Conservation (phyloP, 805 yeast genomes). For the Starmerella gropengiesseri region DNA sequence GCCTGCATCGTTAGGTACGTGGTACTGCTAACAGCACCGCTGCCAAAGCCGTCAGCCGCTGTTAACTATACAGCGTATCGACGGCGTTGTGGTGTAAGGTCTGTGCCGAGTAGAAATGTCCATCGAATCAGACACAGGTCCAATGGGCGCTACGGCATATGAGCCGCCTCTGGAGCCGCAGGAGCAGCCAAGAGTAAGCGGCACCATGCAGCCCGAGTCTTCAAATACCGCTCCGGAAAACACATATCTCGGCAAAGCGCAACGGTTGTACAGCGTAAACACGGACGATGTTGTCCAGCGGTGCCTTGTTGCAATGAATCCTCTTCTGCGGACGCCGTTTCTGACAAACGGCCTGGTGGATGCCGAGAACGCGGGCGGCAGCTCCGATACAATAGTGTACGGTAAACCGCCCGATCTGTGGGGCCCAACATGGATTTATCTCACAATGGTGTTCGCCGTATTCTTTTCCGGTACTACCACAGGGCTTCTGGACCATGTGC, state of each 20-base stretch:
- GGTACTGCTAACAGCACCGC: too few species aligned
- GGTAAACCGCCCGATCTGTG: conserved; percentile 56
- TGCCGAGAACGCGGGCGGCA: conserved; percentile 19
- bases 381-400: conserved; percentile 25
- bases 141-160: conserved; percentile 11
- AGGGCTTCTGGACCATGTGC: conserved; percentile 44
- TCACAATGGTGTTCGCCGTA: conserved; percentile 61
- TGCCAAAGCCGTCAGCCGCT: too few species aligned
- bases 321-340: conserved; percentile 29
- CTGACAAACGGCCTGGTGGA: conserved; percentile 24
- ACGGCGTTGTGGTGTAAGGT: too few species aligned
- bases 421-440: conserved; percentile 86
- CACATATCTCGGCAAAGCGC: conserved; percentile 9
- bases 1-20: too few species aligned
- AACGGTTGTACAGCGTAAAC: conserved; percentile 46
- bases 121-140: conserved; percentile 12
- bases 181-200: not conserved
- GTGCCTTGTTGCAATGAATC: conserved; percentile 47
- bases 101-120: too few species aligned
- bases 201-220: conserved; percentile 4
- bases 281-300: conserved; percentile 50
- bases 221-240: not conserved
- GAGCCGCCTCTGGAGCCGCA: conserved; percentile 7
- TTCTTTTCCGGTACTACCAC: conserved; percentile 68
- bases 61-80: too few species aligned